Evolutionary conservation across 176 grass and related monocot genomes (phyloP), one percentile per base, ranked within the genome.

Genomic region (Poa annua): DNA sequence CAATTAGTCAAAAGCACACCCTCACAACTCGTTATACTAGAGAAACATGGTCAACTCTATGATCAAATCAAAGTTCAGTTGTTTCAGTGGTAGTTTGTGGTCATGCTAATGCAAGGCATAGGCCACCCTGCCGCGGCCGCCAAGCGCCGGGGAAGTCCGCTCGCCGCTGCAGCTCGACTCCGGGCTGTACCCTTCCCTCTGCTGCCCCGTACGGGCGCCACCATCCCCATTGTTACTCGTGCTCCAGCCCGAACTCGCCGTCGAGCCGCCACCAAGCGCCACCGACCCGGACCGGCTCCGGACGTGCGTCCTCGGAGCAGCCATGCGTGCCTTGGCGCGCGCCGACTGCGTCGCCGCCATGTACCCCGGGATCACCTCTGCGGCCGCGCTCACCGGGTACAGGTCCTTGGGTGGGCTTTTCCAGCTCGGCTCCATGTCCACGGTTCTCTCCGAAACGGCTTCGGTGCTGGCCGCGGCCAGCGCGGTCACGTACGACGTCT

Each of bases 311-410:
- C 80, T 86, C 16, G 53, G 55, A 25, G 82, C 62, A 4, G 55
- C 68, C 34, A 73, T 74, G 35, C 92, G 86, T 3, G 85, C 89
- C 81, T 94, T 97, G 45, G 94, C 94, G 25, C 88, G 88, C 15
- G 94, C 86, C 1, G 92, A 97, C 67, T 90, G 84, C 19, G 95
- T 97, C 1, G 86, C 95, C 16, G 86, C 95, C 95, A 94, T 97
- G 88, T 97, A 97, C 35, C 92, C 81, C 1, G 92, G 95, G 14
- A 89, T 16, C 2, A 22, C 71, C 11, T 56, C 64, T 11, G 82
- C 85, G 16, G 59, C 64, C 12, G 84, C 80, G 32, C 76, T 75
- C 48, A 78, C 35, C 17, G 56, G 66, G 61, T 80, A 83, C 51
- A 56, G 80, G 48, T 56, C 67, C 74, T 54, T 81, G 50, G 64